Evolutionary conservation across 2,329 filamentous ascomycete species (phyloP).

Genomic region (Aulographum hederae): DNA sequence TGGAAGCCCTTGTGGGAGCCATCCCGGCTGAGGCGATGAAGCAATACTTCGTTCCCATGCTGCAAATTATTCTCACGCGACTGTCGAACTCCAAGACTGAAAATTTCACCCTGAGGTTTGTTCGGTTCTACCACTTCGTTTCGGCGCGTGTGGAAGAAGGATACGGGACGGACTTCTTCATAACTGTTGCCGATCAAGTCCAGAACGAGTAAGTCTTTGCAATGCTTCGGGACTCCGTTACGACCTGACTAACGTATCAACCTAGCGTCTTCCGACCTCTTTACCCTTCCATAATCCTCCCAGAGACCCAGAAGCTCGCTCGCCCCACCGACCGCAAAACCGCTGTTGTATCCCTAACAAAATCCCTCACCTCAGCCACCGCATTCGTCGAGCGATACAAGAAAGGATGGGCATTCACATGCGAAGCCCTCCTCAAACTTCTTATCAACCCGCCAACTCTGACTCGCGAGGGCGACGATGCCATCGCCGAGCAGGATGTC

Average conservation of each 20-base stretch:
- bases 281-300: conserved; percentile 74
- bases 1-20: conserved; percentile 60
- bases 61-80: conserved; percentile 63
- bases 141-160: conserved; percentile 56
- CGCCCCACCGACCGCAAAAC: conserved; percentile 82
- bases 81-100: conserved; percentile 61
- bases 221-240: neutral
- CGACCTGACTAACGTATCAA: conserved; percentile 8
- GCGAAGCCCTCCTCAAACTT: conserved; percentile 73
- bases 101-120: conserved; percentile 69
- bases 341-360: conserved; percentile 82
- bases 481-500: conserved; percentile 73
- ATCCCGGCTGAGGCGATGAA: conserved; percentile 60
- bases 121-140: conserved; percentile 86
- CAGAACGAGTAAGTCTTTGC: conserved; percentile 40
- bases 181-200: conserved; percentile 63
- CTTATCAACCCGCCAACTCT: conserved; percentile 73
- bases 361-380: conserved; percentile 71
- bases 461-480: conserved; percentile 44
- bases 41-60: conserved; percentile 59
- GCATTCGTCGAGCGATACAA: conserved; percentile 55
- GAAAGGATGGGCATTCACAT: conserved; percentile 77
- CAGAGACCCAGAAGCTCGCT: conserved; percentile 73
- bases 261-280: conserved; percentile 59
- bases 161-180: conserved; percentile 85